Conservation (phyloP, 768 basidiomycete species). For the Cantharellus cinnabarinus region DNA sequence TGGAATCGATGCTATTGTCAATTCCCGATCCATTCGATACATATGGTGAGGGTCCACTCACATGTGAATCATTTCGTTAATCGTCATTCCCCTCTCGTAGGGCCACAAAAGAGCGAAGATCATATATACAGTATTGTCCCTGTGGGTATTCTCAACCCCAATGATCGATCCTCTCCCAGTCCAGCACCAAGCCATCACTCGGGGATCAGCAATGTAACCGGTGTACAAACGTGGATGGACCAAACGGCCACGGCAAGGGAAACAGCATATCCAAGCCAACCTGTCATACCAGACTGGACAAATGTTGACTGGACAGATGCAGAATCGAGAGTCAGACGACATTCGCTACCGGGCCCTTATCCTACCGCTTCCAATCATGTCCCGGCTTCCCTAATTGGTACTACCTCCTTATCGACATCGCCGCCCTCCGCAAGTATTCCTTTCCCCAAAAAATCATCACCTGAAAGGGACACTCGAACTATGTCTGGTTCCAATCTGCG, state of each 20-base stretch:
- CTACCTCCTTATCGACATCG: not conserved
- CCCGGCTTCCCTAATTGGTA: not conserved
- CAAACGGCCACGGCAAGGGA: not conserved
- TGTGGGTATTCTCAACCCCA: conserved; percentile 26
- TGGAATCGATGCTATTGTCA: conserved; percentile 78
- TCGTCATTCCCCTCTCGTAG: not conserved
- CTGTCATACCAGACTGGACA: not conserved
- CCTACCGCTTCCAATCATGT: not conserved
- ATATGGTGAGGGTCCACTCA: conserved; percentile 28
- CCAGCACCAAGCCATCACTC: not conserved
- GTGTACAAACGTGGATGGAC: not conserved
- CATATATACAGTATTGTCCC: conserved; percentile 87
- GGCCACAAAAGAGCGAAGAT: conserved; percentile 62
- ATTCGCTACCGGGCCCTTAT: conserved; percentile 1
- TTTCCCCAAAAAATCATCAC: not conserved
- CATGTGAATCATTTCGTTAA: not conserved
- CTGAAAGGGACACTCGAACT: not conserved
- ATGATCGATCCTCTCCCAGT: conserved; percentile 29
- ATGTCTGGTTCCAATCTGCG: conserved; percentile 6
- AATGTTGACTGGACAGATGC: not conserved
- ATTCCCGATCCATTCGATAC: conserved; percentile 87
- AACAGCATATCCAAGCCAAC: not conserved
- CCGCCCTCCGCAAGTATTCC: not conserved
- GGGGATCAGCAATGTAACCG: not conserved
- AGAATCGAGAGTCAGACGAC: not conserved